Conservation (phyloP, 129 eudicot genomes). For the Escallonia rubra region DNA sequence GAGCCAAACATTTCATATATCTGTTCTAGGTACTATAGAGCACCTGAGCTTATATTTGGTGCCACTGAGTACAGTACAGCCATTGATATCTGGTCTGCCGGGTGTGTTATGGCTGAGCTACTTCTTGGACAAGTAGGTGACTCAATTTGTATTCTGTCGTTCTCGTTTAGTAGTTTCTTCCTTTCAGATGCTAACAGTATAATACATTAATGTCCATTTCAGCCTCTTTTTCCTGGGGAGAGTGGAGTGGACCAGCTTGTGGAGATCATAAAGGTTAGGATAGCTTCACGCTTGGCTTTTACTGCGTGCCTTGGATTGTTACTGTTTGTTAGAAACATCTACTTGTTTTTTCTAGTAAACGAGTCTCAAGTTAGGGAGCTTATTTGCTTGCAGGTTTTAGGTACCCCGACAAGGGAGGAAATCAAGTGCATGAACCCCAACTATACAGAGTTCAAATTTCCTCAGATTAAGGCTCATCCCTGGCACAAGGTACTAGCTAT, state of each 20-base stretch:
- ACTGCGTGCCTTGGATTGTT: too few relatives aligned
- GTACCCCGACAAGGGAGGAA: conserved; percentile 86
- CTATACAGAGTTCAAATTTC: conserved; percentile 86
- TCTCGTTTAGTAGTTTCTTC: neutral
- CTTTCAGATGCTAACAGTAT: conserved; percentile 13
- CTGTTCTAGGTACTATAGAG: conserved; percentile 33
- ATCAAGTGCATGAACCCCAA: conserved; percentile 96
- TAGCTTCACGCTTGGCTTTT: neutral
- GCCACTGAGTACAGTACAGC: conserved; percentile 72
- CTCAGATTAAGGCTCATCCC: conserved; percentile 94
- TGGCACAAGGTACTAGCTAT: conserved; percentile 68
- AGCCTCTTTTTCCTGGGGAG: conserved; percentile 60
- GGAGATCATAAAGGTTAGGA: conserved; percentile 78
- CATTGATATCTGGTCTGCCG: conserved; percentile 44
- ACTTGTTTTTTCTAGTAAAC: too few relatives aligned
- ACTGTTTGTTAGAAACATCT: too few relatives aligned
- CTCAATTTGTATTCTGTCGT: neutral
- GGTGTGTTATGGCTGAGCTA: conserved; percentile 37
- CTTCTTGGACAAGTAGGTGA: conserved; percentile 25
- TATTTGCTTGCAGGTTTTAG: conserved; percentile 50
- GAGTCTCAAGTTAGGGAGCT: neutral
- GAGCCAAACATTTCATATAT: conserved; percentile 39
- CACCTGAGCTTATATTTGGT: conserved; percentile 51
- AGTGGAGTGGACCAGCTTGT: conserved; percentile 94
- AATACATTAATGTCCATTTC: conserved; percentile 5